Conservation (phyloP, 331 rosid species). For the Prunus yedoensis region DNA sequence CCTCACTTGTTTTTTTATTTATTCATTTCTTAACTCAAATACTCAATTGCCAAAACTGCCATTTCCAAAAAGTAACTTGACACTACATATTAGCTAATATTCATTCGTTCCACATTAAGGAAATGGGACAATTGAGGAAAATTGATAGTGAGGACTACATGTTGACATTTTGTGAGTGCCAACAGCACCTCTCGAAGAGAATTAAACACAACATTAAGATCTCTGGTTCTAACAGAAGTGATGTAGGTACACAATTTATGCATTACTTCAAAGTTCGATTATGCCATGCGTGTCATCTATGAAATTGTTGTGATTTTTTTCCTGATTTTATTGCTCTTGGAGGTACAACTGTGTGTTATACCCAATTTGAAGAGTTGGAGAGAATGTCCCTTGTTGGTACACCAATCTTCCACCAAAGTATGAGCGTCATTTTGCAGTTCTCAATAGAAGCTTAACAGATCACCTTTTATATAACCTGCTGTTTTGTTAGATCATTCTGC, state of each 20-base stretch:
- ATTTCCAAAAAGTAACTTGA: too few relatives aligned
- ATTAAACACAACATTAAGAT: too few relatives aligned
- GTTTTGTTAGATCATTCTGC: background rate
- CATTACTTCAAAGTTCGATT: background rate
- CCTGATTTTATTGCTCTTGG: background rate
- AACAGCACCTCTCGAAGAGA: background rate
- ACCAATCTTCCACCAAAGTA: background rate
- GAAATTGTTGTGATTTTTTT: background rate
- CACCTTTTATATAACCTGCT: background rate
- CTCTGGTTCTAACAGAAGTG: background rate
- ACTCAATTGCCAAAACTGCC: too few relatives aligned
- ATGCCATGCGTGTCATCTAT: background rate
- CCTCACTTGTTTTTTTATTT: too few relatives aligned
- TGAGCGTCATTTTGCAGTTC: background rate
- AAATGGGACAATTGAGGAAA: too few relatives aligned
- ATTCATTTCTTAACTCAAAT: too few relatives aligned
- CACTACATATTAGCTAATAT: too few relatives aligned
- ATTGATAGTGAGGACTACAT: too few relatives aligned
- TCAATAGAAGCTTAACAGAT: background rate
- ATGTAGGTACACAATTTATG: background rate
- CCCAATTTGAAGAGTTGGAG: conserved; percentile 2
- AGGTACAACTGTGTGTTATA: too few relatives aligned
- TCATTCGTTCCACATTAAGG: too few relatives aligned
- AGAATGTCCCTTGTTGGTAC: background rate
- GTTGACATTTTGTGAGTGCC: background rate